phyloP scores from a whole-genome alignment of 768 basidiomycete genomes.

The Boletus rufocinnamomeus region DNA sequence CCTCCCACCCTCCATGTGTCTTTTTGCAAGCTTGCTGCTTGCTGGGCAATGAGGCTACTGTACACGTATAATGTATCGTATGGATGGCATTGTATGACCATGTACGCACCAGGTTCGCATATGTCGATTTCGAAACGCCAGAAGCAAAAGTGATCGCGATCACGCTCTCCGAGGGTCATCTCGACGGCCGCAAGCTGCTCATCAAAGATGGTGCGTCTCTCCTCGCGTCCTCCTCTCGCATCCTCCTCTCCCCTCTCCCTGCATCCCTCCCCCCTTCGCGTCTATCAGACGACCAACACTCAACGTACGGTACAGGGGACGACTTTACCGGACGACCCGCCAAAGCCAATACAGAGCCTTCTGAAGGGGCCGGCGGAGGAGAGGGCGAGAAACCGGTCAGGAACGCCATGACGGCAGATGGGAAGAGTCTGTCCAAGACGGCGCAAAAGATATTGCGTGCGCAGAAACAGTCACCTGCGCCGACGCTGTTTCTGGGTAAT shows the following conservation, averaged over 20 bases:
- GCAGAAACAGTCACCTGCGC: conserved; percentile 83
- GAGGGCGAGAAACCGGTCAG: conserved; percentile 23
- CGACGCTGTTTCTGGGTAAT: conserved; percentile 92
- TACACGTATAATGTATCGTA: not conserved
- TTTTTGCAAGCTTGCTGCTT: not conserved
- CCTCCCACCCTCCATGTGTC: not conserved
- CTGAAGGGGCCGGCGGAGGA: conserved; percentile 32
- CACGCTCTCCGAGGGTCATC: conserved; percentile 72
- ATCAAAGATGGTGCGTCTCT: conserved; percentile 82
- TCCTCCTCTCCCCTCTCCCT: not conserved
- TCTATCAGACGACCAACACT: not conserved
- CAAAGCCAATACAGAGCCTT: conserved; percentile 33
- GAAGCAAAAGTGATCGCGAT: conserved; percentile 79
- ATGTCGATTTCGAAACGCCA: conserved; percentile 86
- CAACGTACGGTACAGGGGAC: conserved; percentile 49
- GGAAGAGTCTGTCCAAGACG: conserved; percentile 53
- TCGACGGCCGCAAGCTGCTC: conserved; percentile 84
- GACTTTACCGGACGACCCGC: conserved; percentile 73
- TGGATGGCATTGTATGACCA: conserved; percentile 11
- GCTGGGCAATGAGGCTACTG: not conserved
- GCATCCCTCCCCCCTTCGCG: not conserved
- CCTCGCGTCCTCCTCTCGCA: not conserved
- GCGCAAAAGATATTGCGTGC: conserved; percentile 73
- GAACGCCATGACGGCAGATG: conserved; percentile 32
- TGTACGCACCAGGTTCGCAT: conserved; percentile 72